phyloP scores from a whole-genome alignment of 352 stramenopile species.

The Phytophthora gonapodyides region DNA sequence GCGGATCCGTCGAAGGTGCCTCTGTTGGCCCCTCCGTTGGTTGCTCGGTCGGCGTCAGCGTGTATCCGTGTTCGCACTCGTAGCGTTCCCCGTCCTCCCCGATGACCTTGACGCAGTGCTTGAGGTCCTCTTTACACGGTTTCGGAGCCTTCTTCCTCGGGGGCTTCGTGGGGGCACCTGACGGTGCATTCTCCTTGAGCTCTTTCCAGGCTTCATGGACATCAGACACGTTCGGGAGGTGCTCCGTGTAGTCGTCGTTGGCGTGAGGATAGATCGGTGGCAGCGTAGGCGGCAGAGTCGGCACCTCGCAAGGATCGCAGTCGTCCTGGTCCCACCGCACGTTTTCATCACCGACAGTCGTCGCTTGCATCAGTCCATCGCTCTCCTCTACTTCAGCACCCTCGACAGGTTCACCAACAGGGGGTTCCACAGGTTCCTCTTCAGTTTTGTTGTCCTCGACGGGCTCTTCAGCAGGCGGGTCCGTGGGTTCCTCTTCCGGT shows the following conservation, averaged over 20 bases:
- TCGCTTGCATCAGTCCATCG: background rate
- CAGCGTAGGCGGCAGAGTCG: slow-evolving; percentile 15
- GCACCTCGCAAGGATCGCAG: slow-evolving; percentile 20
- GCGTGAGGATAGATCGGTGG: slow-evolving; percentile 7
- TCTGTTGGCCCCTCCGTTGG: background rate
- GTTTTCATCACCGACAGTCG: background rate
- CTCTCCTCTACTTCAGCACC: too few relatives aligned
- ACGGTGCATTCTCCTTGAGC: slow-evolving; percentile 9
- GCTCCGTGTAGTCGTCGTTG: slow-evolving; percentile 11
- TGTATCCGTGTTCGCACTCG: slow-evolving; percentile 4
- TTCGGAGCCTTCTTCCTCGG: slow-evolving; percentile 4
- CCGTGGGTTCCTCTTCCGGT: background rate
- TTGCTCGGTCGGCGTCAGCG: background rate
- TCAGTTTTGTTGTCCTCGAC: background rate
- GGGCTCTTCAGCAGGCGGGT: background rate
- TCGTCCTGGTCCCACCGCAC: slow-evolving; percentile 19
- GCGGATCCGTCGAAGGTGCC: background rate
- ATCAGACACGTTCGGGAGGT: slow-evolving; percentile 15
- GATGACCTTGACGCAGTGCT: slow-evolving; percentile 18
- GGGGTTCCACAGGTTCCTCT: background rate
- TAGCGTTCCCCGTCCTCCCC: slow-evolving; percentile 10
- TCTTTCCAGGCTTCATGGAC: slow-evolving; percentile 7
- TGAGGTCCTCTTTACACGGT: background rate
- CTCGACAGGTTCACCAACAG: background rate
- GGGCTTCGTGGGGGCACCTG: background rate